Evolutionary conservation across 2,329 filamentous ascomycete genomes (phyloP).

Genomic region (Xylaria sp.): DNA sequence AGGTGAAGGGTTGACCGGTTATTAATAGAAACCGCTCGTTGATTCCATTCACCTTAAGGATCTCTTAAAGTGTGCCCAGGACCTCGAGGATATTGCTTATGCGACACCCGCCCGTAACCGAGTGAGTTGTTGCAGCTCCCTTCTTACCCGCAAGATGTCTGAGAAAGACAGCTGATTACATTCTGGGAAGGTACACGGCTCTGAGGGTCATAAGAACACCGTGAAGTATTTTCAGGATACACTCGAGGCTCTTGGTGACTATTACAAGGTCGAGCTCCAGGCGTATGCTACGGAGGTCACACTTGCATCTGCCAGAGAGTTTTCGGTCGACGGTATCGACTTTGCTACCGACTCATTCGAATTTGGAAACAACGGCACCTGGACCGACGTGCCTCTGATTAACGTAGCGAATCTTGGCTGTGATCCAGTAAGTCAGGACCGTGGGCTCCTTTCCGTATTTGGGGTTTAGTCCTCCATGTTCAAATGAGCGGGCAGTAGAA

Average conservation of each 20-base stretch:
- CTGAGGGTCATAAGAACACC: conserved; percentile 51
- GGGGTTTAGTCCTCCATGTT: neutral
- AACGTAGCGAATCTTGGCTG: conserved; percentile 63
- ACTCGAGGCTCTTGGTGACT: conserved; percentile 50
- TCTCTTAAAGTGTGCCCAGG: conserved; percentile 47
- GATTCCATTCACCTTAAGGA: conserved; percentile 45
- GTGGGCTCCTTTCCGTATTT: neutral
- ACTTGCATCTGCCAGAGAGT: conserved; percentile 36
- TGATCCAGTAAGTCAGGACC: conserved; percentile 44
- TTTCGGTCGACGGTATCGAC: conserved; percentile 42
- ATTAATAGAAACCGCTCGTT: conserved; percentile 43
- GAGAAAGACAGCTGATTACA: neutral
- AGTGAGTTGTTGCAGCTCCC: conserved; percentile 35
- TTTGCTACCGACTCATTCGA: conserved; percentile 53
- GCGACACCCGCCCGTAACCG: conserved; percentile 47
- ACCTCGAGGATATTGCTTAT: conserved; percentile 49
- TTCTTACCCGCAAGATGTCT: neutral
- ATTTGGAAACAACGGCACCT: conserved; percentile 51
- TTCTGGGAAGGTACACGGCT: conserved; percentile 48
- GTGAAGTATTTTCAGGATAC: conserved; percentile 51
- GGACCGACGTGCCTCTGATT: conserved; percentile 54
- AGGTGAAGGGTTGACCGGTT: conserved; percentile 29
- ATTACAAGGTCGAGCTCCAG: conserved; percentile 50
- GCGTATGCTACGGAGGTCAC: conserved; percentile 46
- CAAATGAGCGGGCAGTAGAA: neutral